Conservation (phyloP, 2,329 filamentous ascomycete genomes). For the Botryotinia convoluta region DNA sequence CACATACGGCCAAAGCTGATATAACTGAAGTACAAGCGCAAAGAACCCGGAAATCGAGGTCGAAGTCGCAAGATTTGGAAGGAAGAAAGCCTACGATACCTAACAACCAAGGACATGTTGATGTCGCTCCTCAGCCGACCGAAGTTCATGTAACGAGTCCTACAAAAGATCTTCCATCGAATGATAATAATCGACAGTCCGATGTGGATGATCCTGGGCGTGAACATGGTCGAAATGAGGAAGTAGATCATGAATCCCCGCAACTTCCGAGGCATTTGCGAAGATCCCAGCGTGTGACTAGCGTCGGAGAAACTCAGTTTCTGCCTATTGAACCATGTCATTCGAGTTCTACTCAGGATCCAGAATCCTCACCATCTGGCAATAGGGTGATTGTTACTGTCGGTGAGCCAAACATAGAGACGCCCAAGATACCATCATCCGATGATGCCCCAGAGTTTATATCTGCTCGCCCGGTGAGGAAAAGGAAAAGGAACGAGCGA, state of each 20-base stretch:
- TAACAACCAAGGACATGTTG: not conserved
- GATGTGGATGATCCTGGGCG: not conserved
- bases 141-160: not conserved
- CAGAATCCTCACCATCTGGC: constrained; percentile 18
- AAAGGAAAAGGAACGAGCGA: constrained; percentile 29
- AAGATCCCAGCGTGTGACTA: not conserved
- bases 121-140: not conserved
- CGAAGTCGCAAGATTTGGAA: not conserved
- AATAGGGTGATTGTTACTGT: not conserved
- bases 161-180: not conserved
- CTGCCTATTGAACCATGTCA: constrained; percentile 24
- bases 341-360: constrained; percentile 34
- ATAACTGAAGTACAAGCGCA: not conserved
- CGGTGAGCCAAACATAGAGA: not conserved
- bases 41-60: constrained; percentile 6
- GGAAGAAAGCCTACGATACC: not conserved
- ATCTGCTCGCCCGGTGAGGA: constrained; percentile 31
- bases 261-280: not conserved
- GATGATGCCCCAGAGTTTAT: constrained; percentile 32
- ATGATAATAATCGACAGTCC: not conserved
- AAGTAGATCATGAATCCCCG: not conserved
- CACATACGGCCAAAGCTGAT: not conserved
- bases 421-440: constrained; percentile 16
- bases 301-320: constrained; percentile 21
- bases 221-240: not conserved